Conservation (phyloP, 305 asterid genomes). For the Plantago rigida region DNA sequence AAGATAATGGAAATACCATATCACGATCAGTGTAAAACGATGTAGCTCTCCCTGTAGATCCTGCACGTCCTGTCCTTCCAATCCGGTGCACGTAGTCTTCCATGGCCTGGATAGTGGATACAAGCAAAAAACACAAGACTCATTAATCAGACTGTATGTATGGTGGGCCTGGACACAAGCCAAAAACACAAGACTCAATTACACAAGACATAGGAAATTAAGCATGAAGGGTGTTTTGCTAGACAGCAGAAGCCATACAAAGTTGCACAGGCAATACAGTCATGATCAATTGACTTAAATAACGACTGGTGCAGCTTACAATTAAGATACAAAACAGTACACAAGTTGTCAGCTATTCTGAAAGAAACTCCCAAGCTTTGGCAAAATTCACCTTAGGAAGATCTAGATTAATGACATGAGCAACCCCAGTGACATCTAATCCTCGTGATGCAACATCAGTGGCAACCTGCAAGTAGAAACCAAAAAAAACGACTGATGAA, state of each 20-base stretch:
- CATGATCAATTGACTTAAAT: slow-evolving; percentile 10
- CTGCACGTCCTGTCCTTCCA: slow-evolving; percentile 92
- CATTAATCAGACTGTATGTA: background rate
- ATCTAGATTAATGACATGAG: slow-evolving; percentile 80
- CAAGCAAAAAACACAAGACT: background rate
- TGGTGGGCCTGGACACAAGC: slow-evolving; percentile 26
- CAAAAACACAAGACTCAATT: too few species aligned
- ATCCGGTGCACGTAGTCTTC: slow-evolving; percentile 86
- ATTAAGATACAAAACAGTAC: background rate
- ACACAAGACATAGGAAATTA: background rate
- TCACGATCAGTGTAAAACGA: slow-evolving; percentile 76
- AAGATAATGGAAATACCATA: slow-evolving; percentile 37
- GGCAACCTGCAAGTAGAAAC: slow-evolving; percentile 57
- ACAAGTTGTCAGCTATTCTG: slow-evolving; percentile 16
- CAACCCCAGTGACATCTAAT: slow-evolving; percentile 79
- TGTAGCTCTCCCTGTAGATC: slow-evolving; percentile 81
- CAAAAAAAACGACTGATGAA: slow-evolving; percentile 10
- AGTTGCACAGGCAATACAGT: background rate
- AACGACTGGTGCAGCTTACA: background rate
- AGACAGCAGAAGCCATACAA: background rate
- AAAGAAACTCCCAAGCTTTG: slow-evolving; percentile 22
- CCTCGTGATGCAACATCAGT: slow-evolving; percentile 96
- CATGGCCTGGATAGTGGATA: slow-evolving; percentile 47
- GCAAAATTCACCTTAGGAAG: slow-evolving; percentile 69
- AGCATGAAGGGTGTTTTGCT: background rate